phyloP scores from a whole-genome alignment of 2,329 filamentous ascomycete genomes.

The Trichoderma breve region DNA sequence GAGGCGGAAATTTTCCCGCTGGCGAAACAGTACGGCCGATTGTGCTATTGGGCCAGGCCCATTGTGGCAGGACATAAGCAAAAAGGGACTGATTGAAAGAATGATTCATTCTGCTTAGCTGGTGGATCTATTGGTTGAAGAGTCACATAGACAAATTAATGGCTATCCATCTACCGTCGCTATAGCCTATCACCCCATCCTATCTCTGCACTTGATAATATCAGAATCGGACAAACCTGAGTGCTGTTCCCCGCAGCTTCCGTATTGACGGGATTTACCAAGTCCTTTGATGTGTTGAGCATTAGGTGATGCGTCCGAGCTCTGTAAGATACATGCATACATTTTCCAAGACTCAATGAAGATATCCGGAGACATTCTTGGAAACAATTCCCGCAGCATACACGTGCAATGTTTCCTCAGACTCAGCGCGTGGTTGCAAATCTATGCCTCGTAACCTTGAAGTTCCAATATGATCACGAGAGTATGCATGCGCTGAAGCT shows the following conservation, averaged over 20 bases:
- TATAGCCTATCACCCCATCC: not conserved
- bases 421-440: not conserved
- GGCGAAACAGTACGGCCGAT: too few species aligned
- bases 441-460: not conserved
- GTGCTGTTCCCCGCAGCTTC: not conserved
- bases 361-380: not conserved
- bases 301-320: not conserved
- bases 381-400: not conserved
- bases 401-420: not conserved
- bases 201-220: not conserved
- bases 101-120: not conserved
- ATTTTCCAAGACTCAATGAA: not conserved
- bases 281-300: not conserved
- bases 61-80: conserved; percentile 9
- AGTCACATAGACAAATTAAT: not conserved
- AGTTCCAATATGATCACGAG: not conserved
- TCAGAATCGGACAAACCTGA: not conserved
- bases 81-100: not conserved
- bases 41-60: not conserved
- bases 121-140: not conserved
- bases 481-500: not conserved
- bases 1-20: not conserved
- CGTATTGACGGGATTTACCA: not conserved
- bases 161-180: not conserved
- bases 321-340: not conserved